Conservation (phyloP, 768 basidiomycete genomes). For the Gloeophyllum trabeum region DNA sequence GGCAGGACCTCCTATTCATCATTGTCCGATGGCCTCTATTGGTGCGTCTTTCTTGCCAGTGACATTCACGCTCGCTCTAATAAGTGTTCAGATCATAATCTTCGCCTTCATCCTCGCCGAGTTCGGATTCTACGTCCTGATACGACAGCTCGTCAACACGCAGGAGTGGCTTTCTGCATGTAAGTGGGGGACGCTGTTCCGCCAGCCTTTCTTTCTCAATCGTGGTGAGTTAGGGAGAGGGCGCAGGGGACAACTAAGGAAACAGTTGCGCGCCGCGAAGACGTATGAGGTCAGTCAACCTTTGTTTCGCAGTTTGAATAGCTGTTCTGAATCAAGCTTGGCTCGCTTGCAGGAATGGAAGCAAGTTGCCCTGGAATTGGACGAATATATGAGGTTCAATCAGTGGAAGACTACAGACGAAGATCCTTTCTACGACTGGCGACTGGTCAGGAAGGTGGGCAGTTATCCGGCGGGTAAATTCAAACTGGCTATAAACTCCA, state of each 20-base stretch:
- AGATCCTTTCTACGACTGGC: conserved; percentile 88
- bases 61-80: background rate
- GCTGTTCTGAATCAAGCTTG: background rate
- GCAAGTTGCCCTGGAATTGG: conserved; percentile 62
- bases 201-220: conserved; percentile 2
- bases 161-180: conserved; percentile 92
- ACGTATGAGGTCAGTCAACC: conserved; percentile 48
- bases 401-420: conserved; percentile 87
- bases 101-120: conserved; percentile 75
- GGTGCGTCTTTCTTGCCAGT: conserved; percentile 27
- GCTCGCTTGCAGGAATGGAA: conserved; percentile 66
- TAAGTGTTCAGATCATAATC: conserved; percentile 54
- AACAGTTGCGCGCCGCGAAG: conserved; percentile 59
- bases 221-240: conserved; percentile 57
- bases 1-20: conserved; percentile 67
- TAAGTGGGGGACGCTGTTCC: conserved; percentile 19
- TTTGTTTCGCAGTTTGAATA: background rate
- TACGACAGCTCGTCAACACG: conserved; percentile 86
- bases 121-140: conserved; percentile 79
- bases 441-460: conserved; percentile 63
- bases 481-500: background rate
- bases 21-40: conserved; percentile 82
- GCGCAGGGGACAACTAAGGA: conserved; percentile 65
- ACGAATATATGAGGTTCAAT: conserved; percentile 74
- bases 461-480: background rate